Evolutionary conservation across 306 rosid genomes (phyloP).

Genomic region (Styphnolobium japonicum): DNA sequence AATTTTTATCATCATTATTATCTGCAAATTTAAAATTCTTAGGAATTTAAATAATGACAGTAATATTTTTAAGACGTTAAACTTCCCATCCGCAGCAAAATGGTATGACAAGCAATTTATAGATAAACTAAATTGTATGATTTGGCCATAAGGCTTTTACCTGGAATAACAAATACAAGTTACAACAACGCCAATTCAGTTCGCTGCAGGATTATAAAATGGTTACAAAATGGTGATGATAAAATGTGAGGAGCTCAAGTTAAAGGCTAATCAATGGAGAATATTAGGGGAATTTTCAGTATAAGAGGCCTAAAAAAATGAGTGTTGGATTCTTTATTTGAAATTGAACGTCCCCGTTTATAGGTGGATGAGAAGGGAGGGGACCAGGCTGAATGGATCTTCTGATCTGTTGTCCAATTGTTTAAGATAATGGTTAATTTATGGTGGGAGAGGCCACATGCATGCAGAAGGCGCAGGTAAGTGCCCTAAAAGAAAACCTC

Average conservation of each 20-base stretch:
- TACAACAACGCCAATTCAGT: no score
- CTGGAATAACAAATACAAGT: no score
- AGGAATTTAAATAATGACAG: no score
- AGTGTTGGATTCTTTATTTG: background rate
- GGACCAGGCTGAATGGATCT: constrained; percentile 13
- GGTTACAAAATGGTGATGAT: background rate
- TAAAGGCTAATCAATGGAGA: background rate
- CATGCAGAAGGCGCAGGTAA: constrained; percentile 28
- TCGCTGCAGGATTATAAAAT: no score
- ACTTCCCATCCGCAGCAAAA: no score
- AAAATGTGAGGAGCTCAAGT: background rate
- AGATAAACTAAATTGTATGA: no score
- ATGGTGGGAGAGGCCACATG: constrained; percentile 31
- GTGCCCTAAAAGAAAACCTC: constrained; percentile 19
- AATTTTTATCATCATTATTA: no score
- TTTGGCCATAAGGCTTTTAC: no score
- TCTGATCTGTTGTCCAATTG: constrained; percentile 28
- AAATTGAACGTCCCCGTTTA: background rate
- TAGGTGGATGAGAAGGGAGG: constrained; percentile 12
- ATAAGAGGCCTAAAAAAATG: background rate
- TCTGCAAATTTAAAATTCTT: no score
- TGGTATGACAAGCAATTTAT: no score
- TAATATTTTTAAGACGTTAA: no score
- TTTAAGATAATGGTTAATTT: constrained; percentile 28
- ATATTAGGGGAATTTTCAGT: background rate